phyloP scores from a whole-genome alignment of 768 basidiomycete genomes.

The Fistulinella prunicolor region DNA sequence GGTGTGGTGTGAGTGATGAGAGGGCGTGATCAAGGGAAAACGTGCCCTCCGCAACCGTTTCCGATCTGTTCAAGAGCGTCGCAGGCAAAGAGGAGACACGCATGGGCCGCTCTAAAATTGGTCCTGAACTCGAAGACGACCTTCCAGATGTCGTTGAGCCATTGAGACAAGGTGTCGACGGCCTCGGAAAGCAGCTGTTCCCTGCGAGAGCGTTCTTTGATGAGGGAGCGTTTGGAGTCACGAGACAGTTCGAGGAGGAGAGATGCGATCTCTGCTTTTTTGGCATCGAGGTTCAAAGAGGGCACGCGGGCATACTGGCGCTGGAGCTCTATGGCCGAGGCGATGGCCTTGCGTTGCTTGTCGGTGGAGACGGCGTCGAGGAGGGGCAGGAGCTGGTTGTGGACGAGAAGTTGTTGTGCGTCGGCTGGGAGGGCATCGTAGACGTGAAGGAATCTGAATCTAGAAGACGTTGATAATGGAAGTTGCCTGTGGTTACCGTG shows the following conservation, averaged over 20 bases:
- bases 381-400: slow-evolving; percentile 48
- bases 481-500: neutral
- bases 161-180: slow-evolving; percentile 50
- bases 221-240: slow-evolving; percentile 51
- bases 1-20: slow-evolving; percentile 2
- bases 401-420: slow-evolving; percentile 46
- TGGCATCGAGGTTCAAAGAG: slow-evolving; percentile 47
- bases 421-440: slow-evolving; percentile 54
- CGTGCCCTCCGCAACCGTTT: slow-evolving; percentile 38
- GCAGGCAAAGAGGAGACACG: slow-evolving; percentile 51
- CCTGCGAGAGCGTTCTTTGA: slow-evolving; percentile 51
- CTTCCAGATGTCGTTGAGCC: slow-evolving; percentile 65
- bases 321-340: slow-evolving; percentile 41
- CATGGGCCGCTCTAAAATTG: slow-evolving; percentile 50
- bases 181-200: slow-evolving; percentile 56
- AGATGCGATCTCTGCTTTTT: slow-evolving; percentile 51
- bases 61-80: slow-evolving; percentile 46
- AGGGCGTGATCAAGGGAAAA: slow-evolving; percentile 10
- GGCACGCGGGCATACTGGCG: slow-evolving; percentile 42
- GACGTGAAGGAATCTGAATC: slow-evolving; percentile 42
- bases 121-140: slow-evolving; percentile 57
- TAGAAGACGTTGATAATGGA: neutral
- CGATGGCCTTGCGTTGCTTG: slow-evolving; percentile 37
- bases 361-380: slow-evolving; percentile 43
- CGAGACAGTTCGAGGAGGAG: slow-evolving; percentile 52